These are phyloP conservation scores for Vitis labrusca DNA, from an alignment of 164 flowering plant genomes.

Conservation along the genomic window DNA sequence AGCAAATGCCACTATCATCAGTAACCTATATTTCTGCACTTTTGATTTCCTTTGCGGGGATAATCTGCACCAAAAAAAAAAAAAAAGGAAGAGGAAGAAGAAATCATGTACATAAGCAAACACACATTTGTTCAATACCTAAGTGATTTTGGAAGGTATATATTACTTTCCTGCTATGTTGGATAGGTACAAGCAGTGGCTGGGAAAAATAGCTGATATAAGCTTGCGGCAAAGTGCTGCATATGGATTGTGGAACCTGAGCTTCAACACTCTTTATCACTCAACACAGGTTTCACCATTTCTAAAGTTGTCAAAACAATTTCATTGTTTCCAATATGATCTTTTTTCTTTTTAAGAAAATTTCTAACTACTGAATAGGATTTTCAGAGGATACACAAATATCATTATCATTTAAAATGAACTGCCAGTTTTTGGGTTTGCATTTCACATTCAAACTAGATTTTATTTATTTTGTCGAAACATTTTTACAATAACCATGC, in stretches of 20 bases:
- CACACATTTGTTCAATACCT: background rate
- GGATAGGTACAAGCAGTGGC: constrained; percentile 66
- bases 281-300: constrained; percentile 65
- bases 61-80: background rate
- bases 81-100: background rate
- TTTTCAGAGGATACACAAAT: background rate
- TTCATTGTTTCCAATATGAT: background rate
- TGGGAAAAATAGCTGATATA: constrained; percentile 74
- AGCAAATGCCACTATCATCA: constrained; percentile 13
- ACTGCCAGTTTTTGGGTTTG: too few relatives aligned
- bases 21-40: background rate
- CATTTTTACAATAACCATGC: too few relatives aligned
- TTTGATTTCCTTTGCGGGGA: background rate
- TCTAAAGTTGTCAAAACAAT: background rate
- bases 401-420: too few relatives aligned
- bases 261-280: constrained; percentile 88
- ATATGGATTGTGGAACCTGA: constrained; percentile 79
- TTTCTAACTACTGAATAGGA: background rate
- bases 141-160: background rate
- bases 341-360: background rate
- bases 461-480: too few relatives aligned
- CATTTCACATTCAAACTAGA: too few relatives aligned
- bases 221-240: constrained; percentile 89
- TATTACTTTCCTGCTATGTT: constrained; percentile 13
- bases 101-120: background rate